Base-by-base conservation (phyloP, 2,329 filamentous ascomycete species). In the Westerdykella ornata region DNA sequence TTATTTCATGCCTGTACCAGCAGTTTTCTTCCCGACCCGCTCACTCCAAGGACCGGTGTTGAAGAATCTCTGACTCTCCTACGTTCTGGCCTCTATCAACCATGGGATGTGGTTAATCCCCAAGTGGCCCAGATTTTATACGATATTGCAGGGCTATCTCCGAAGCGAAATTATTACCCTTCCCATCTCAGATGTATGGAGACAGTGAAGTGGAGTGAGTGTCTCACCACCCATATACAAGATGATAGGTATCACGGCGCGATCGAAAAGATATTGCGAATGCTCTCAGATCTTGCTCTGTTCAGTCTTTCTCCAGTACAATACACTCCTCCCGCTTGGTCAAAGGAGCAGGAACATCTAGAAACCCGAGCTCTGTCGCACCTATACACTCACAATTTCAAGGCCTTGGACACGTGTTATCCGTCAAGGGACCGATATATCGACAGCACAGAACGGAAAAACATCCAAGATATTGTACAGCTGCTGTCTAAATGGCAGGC, bases 1-100 rank as follows among this genome's bases (percentile, higher is more conserved):
- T 58, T 72, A 3, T 56, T 80, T 1, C 81, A 85, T 52, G 81
- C 80, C 0, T 60, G 72, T 4, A 85, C 81, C 0, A 81, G 80
- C 0, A 77, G 73, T 22, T 51, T 72, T 0, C 28, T 84, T 0
- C 72, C 76, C 0, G 82, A 85, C 51, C 60, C 67, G 0, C 66
- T 85, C 0, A 84, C 80, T 0, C 63, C 70, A 0, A 67, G 72
- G 0, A 84, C 78, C 0, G 82, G 82, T 0, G 73, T 71, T 0
- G 81, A 85, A 51, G 79, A 83, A 56, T 73, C 78, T 0, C 44
- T 80, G 0, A 59, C 68, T 2, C 70, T 68, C 19, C 60, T 84
- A 0, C 51, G 58, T 2, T 76, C 77, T 0, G 76, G 72, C 0
- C 59, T 62, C 1, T 74, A 71, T 26, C 73, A 76, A 26, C 62